These are phyloP conservation scores for Apiospora pterosperma DNA, from an alignment of 2,329 filamentous ascomycete genomes.

Conservation along the genomic window DNA sequence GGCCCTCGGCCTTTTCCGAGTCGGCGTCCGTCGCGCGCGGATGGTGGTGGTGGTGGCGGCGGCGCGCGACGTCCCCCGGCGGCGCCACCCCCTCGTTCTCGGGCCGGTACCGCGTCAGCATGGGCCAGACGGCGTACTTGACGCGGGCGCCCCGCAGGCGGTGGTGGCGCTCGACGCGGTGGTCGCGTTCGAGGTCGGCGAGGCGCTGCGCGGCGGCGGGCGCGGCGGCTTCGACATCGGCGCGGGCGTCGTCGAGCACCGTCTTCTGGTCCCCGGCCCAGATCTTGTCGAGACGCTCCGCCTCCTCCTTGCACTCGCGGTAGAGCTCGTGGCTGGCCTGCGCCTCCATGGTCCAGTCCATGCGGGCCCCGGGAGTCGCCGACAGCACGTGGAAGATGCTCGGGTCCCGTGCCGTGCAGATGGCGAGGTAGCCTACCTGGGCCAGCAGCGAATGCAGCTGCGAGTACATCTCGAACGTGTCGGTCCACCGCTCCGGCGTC, in stretches of 20 bases:
- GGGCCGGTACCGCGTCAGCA: constrained; percentile 23
- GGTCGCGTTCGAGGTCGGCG: constrained; percentile 8
- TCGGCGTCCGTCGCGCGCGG: neutral
- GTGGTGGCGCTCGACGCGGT: constrained; percentile 13
- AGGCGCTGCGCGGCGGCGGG: constrained; percentile 3
- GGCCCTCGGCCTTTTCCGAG: constrained; percentile 17
- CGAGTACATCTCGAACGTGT: constrained; percentile 15
- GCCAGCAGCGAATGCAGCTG: constrained; percentile 24
- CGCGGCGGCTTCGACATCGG: neutral
- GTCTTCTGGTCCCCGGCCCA: constrained; percentile 8
- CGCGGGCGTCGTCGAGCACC: neutral
- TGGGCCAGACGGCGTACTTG: constrained; percentile 29
- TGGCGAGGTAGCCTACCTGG: constrained; percentile 24
- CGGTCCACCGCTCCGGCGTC: neutral
- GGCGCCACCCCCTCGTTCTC: constrained; percentile 11
- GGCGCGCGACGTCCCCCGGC: neutral
- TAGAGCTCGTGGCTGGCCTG: constrained; percentile 21
- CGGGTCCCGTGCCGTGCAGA: constrained; percentile 25
- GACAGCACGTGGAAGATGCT: constrained; percentile 26
- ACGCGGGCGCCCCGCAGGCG: constrained; percentile 27
- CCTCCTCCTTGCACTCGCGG: constrained; percentile 15
- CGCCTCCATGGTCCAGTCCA: constrained; percentile 21
- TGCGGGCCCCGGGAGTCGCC: constrained; percentile 25
- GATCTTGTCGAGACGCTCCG: constrained; percentile 13
- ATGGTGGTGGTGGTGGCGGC: constrained; percentile 6